Percentiles rank a stretch among this genome's conserved stretches.
phyloP scores from a whole-genome alignment of 331 rosid species.

The Malus hybrid region DNA sequence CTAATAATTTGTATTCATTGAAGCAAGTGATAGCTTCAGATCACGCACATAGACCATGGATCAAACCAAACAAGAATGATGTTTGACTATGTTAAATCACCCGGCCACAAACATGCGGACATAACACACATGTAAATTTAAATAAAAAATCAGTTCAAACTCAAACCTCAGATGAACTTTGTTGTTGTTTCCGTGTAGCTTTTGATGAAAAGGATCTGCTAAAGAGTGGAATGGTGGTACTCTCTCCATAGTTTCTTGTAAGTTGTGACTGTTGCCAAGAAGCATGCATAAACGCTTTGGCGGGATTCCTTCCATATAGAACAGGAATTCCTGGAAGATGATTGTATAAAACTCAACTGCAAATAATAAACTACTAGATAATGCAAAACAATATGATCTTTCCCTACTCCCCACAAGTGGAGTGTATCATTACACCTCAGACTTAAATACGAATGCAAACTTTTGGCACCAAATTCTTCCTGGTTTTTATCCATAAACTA shows the following conservation, averaged over 20 bases:
- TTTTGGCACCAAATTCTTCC: not conserved
- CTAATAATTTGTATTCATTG: not conserved
- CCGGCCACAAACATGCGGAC: not conserved
- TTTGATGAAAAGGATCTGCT: conserved; percentile 56
- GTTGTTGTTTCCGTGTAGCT: conserved; percentile 38
- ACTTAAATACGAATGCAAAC: no score
- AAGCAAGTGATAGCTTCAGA: not conserved
- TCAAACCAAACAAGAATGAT: not conserved
- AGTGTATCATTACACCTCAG: not conserved
- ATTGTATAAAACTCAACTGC: not conserved
- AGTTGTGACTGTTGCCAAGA: conserved; percentile 15
- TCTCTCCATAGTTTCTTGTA: conserved; percentile 25
- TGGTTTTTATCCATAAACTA: not conserved
- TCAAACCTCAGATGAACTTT: conserved; percentile 31
- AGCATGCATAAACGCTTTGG: conserved; percentile 2
- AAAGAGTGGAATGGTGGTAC: conserved; percentile 15
- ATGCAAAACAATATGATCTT: not conserved
- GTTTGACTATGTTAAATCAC: not conserved
- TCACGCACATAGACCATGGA: not conserved
- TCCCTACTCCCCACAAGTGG: not conserved
- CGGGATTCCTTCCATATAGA: conserved; percentile 21
- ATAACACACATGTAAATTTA: not conserved
- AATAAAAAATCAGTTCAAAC: conserved; percentile 6
- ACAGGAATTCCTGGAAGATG: conserved; percentile 24
- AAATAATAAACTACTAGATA: not conserved